Conservation (phyloP, 495 filamentous ascomycete genomes). For the Talaromyces wortmannii region DNA sequence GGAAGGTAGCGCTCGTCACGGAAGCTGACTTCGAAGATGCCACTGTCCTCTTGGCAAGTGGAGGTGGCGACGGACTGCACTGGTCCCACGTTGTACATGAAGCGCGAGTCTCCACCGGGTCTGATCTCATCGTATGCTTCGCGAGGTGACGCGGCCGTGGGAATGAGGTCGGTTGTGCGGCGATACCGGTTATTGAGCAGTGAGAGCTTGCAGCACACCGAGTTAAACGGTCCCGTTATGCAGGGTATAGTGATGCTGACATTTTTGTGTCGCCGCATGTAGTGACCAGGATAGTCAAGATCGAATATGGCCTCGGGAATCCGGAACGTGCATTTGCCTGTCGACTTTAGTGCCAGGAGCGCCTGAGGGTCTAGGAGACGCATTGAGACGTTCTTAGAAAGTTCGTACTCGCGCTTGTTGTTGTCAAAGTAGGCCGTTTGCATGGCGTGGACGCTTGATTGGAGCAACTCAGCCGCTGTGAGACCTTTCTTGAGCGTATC, state of each 20-base stretch:
- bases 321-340: constrained; percentile 10
- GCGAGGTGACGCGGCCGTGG: no score
- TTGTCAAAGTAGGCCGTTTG: constrained; percentile 15
- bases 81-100: constrained; percentile 12
- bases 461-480: constrained; percentile 16
- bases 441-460: constrained; percentile 14
- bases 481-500: constrained; percentile 18
- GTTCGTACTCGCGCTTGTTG: constrained; percentile 22
- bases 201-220: constrained; percentile 18
- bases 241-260: constrained; percentile 16
- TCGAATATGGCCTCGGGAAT: constrained; percentile 31
- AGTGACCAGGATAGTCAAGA: constrained; percentile 38
- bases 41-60: constrained; percentile 15
- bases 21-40: constrained; percentile 20
- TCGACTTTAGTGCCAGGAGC: constrained; percentile 15
- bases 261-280: constrained; percentile 22
- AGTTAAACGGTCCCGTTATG: constrained; percentile 16
- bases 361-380: constrained; percentile 17
- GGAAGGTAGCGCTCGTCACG: constrained; percentile 22
- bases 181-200: constrained; percentile 5
- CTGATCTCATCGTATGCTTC: no score
- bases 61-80: constrained; percentile 18
- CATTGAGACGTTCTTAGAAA: constrained; percentile 25
- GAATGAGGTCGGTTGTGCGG: no score
- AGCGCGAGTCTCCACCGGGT: no score